Evolutionary conservation across 441 rosid species (phyloP).

Genomic region (Populus tomentosa): DNA sequence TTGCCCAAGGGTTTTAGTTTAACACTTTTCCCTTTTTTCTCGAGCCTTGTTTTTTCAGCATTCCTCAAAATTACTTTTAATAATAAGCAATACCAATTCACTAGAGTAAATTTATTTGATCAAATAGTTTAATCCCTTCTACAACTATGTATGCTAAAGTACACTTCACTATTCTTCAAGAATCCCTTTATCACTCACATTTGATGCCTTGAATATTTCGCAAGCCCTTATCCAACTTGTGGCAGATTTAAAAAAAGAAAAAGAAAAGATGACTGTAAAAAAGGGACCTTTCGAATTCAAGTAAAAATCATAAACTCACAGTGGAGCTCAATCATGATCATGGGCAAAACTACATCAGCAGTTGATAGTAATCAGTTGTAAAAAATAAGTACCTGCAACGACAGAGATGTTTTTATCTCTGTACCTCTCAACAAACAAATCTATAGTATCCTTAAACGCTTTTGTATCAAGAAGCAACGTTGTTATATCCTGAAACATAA

Average conservation of each 20-base stretch:
- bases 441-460: slow-evolving; percentile 84
- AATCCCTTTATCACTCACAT: background rate
- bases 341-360: background rate
- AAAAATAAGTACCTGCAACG: slow-evolving; percentile 64
- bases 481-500: slow-evolving; percentile 89
- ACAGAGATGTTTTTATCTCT: slow-evolving; percentile 63
- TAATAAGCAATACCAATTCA: background rate
- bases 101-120: background rate
- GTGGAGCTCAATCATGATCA: background rate
- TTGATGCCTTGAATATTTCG: background rate
- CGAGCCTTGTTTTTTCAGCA: background rate
- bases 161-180: background rate
- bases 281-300: background rate
- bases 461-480: slow-evolving; percentile 75
- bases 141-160: background rate
- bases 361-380: background rate
- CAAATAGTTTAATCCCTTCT: background rate
- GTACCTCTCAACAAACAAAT: slow-evolving; percentile 93
- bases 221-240: background rate
- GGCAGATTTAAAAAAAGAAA: background rate
- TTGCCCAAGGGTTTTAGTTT: background rate
- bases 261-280: background rate
- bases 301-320: background rate
- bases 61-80: background rate
- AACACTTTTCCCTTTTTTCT: background rate